Evolutionary conservation across 148 eudicot species (phyloP), one percentile per base, ranked within the genome.

Genomic region (Vaccinium vitisidaea): DNA sequence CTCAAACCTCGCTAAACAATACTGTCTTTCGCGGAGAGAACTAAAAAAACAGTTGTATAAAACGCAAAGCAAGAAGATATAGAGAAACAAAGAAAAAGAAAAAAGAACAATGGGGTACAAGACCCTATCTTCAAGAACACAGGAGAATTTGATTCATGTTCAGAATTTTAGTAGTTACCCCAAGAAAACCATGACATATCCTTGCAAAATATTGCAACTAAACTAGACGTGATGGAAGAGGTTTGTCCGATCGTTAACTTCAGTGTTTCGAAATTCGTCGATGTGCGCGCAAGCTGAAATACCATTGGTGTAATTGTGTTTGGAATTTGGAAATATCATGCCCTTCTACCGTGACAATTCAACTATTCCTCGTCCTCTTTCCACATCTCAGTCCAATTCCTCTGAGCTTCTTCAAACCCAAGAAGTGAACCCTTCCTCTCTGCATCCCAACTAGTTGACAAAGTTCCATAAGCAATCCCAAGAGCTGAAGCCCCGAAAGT

Each of bases 381-480:
- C 99, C 99, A 96, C 93, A 96, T 90, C 80, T 92, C 93, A 80
- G n/a, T 88, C 99, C 97, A 96, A 88, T 94, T 96, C 65, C 78
- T 80, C 77, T 89, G 87, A 61, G 91, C 94, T 90, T 96, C 90
- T 79, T 94, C 92, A 55, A 96, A 87, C 70, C 98, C 98, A 8
- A 96, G 87, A 53, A 93, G 23, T 0, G 97, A 93, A 0, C 99
- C 95, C 67, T 93, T 81, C 25, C 78, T 87, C 48, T 93, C 92
- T 13, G 84, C 73, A 76, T 96, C 94, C 97, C 90, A 93, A 54
- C 98, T 96, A 13, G 99, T 89, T 6, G 99, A 96, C 52, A 96
- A 82, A 25, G 95, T 89, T 1, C 99, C 94, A 84, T 90, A 91
- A 74, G 92, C 95, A 85, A 92, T 87, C 59, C 99, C 99, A 80